Base-by-base conservation (phyloP, 805 yeast genomes). In the Scheffersomyces lignosus region DNA sequence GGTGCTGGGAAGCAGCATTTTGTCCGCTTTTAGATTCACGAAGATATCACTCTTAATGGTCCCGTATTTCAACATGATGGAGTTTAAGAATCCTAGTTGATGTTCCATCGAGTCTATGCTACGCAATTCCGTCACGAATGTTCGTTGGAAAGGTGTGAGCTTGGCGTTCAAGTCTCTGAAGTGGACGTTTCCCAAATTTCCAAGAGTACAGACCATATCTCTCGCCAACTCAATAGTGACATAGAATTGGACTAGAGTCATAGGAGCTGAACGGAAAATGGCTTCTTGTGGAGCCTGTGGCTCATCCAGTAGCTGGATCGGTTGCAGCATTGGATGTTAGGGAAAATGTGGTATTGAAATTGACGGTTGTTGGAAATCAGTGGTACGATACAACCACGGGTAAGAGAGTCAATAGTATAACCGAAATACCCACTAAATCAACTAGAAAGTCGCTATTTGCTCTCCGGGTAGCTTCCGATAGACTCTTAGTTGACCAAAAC, bases 111-210 rank as follows among this genome's bases (percentile, higher is more conserved):
- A 45, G 37, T 71, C 76, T 20, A 69, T 53, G 13, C 45, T 44
- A 29, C 75, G 48, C 35, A 72, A 50, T 36, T 72, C 77, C 31
- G 43, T 49, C 16, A 72, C 62, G 37, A 70, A 72, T 3, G 75
- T 66, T 25, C 77, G 48, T 48, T 72, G 77, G 50, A 72, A 72
- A 8, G 71, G 60, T 13, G 73, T 68, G 34, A 70, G 49, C 37
- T 58, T 61, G 16, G 69, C 59, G 47, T 72, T 72, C 67, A 87
- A 71, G 49, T 69, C 75, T 27, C 74, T 51, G 45, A 69, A 70
- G 46, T 70, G 75, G 9, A 70, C 75, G 18, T 56, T 52, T 17
- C 71, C 72, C 14, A 59, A 41, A n/a, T 51, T 44, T 5, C 75
- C 75, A 18, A 70, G 45, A 1, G 58, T 56, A 31, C 52, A 54